phyloP scores from a whole-genome alignment of 2,329 filamentous ascomycete genomes.

The Pseudogymnoascus sp. region DNA sequence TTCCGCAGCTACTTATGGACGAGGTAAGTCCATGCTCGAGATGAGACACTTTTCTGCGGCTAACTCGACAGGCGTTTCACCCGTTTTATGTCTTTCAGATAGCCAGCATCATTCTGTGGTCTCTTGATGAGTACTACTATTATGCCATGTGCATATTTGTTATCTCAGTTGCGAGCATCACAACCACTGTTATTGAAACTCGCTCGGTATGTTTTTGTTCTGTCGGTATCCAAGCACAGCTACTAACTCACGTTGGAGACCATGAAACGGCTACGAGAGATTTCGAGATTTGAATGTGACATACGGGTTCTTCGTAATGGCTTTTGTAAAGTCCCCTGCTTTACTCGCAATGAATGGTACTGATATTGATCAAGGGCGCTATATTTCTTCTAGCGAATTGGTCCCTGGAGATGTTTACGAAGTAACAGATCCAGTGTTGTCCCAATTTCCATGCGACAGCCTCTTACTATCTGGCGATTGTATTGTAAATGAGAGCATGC shows the following conservation, averaged over 20 bases:
- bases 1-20: conserved; percentile 75
- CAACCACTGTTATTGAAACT: conserved; percentile 83
- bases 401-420: conserved; percentile 97
- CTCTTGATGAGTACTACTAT: conserved; percentile 93
- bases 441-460: conserved; percentile 87
- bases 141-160: conserved; percentile 92
- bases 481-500: conserved; percentile 99
- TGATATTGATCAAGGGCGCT: conserved; percentile 52
- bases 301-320: conserved; percentile 88
- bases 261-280: conserved; percentile 82
- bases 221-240: conserved; percentile 15
- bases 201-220: conserved; percentile 53
- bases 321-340: conserved; percentile 58
- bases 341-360: conserved; percentile 6
- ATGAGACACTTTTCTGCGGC: conserved; percentile 15
- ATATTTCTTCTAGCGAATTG: conserved; percentile 76
- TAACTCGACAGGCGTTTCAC: conserved; percentile 64
- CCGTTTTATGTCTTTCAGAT: conserved; percentile 98
- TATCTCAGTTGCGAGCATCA: conserved; percentile 89
- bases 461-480: conserved; percentile 87
- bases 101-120: conserved; percentile 90
- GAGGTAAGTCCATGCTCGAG: conserved; percentile 49
- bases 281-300: conserved; percentile 92
- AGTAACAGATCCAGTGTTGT: conserved; percentile 83
- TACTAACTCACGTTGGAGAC: conserved; percentile 44